phyloP scores from a whole-genome alignment of 495 filamentous ascomycete genomes.

The Penicillium nucicola region DNA sequence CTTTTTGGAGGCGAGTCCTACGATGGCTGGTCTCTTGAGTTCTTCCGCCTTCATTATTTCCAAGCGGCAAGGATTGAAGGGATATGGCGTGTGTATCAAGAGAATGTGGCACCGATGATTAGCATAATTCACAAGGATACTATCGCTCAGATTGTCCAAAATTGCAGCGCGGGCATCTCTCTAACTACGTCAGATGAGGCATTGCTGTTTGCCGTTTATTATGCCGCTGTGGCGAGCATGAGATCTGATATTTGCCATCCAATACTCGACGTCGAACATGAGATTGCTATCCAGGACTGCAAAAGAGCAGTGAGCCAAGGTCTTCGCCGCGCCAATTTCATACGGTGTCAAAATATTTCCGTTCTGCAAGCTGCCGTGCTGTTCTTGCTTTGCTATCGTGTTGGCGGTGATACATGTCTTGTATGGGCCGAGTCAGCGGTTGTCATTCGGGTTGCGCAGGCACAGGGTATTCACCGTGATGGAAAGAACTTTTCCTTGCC shows the following conservation, averaged over 20 bases:
- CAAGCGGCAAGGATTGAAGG: constrained; percentile 54
- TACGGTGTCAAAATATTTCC: constrained; percentile 60
- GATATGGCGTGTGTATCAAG: constrained; percentile 59
- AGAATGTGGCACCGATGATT: constrained; percentile 62
- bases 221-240: constrained; percentile 65
- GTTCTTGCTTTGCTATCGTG: constrained; percentile 57
- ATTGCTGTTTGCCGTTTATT: constrained; percentile 69
- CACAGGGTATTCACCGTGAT: constrained; percentile 70
- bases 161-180: constrained; percentile 36
- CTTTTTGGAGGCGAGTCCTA: neutral
- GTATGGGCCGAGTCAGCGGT: constrained; percentile 59
- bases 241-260: constrained; percentile 24
- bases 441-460: constrained; percentile 67
- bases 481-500: constrained; percentile 53
- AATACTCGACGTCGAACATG: constrained; percentile 4
- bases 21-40: constrained; percentile 1
- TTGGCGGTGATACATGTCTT: constrained; percentile 53
- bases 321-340: constrained; percentile 61
- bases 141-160: constrained; percentile 33
- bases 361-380: constrained; percentile 68
- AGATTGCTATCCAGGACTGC: constrained; percentile 51
- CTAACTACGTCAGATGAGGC: constrained; percentile 50
- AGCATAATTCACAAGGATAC: constrained; percentile 59
- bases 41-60: constrained; percentile 22
- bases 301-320: constrained; percentile 67